phyloP scores from a whole-genome alignment of 306 rosid species.

The Gastrolobium villosum region DNA sequence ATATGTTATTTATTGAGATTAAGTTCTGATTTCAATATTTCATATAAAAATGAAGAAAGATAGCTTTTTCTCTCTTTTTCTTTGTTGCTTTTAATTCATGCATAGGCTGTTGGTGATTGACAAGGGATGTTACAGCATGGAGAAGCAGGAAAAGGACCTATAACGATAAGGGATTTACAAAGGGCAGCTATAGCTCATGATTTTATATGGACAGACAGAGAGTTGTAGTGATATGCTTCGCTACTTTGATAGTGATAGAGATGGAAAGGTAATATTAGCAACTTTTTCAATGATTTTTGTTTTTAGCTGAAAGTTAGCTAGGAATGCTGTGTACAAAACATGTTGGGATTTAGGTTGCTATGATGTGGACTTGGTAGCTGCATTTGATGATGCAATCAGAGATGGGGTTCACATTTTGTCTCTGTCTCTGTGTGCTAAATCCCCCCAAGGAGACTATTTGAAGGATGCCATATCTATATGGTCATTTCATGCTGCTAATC shows the following conservation, averaged over 20 bases:
- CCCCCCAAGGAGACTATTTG: constrained; percentile 73
- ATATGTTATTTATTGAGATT: constrained; percentile 3
- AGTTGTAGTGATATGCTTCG: constrained; percentile 77
- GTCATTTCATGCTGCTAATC: constrained; percentile 78
- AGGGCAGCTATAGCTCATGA: constrained; percentile 83
- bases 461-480: constrained; percentile 88
- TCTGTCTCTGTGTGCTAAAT: constrained; percentile 63
- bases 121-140: constrained; percentile 49
- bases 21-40: constrained; percentile 33
- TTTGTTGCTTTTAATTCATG: too few relatives aligned
- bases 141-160: constrained; percentile 77
- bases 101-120: constrained; percentile 38
- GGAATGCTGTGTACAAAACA: constrained; percentile 1
- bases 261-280: constrained; percentile 67
- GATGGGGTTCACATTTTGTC: constrained; percentile 71
- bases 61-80: not conserved
- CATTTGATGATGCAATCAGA: constrained; percentile 70
- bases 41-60: constrained; percentile 16
- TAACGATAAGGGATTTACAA: constrained; percentile 63
- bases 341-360: constrained; percentile 79
- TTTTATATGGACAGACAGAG: constrained; percentile 80
- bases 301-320: constrained; percentile 50
- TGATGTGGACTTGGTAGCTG: constrained; percentile 68
- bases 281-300: constrained; percentile 12
- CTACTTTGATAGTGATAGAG: constrained; percentile 82